phyloP scores from a whole-genome alignment of 148 eudicot genomes.

The Rhododendron mucronatum region DNA sequence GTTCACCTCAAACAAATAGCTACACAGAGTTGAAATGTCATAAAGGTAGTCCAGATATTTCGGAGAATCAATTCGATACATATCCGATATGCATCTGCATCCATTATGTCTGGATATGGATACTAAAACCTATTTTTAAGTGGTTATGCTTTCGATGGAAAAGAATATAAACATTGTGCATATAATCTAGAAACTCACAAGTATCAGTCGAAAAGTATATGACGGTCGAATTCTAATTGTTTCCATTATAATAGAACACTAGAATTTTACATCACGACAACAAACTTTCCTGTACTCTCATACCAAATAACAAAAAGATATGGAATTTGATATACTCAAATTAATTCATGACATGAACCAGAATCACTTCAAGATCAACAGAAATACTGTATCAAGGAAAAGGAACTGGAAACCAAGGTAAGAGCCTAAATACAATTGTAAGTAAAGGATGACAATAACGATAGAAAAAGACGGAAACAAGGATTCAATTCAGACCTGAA shows the following conservation, averaged over 20 bases:
- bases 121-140: not conserved
- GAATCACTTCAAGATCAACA: not conserved
- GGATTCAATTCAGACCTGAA: slow-evolving; percentile 33
- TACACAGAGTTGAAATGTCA: too few species aligned
- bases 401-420: not conserved
- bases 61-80: too few species aligned
- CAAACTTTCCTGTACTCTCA: not conserved
- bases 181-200: not conserved
- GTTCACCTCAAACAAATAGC: too few species aligned
- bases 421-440: not conserved
- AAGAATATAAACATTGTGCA: not conserved
- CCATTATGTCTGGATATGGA: not conserved
- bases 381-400: not conserved
- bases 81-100: not conserved
- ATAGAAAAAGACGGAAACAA: not conserved
- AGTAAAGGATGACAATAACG: not conserved
- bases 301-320: not conserved
- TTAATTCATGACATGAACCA: not conserved
- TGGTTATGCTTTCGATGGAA: not conserved
- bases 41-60: too few species aligned
- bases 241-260: not conserved
- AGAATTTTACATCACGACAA: not conserved
- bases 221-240: not conserved
- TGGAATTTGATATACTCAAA: slow-evolving; percentile 1
- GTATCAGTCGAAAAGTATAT: not conserved